A percentile compares a stretch with the other conserved stretches of the same genome.
These are phyloP conservation scores for Talaromyces proteolyticus DNA, from an alignment of 495 filamentous ascomycete genomes.

Conservation along the genomic window DNA sequence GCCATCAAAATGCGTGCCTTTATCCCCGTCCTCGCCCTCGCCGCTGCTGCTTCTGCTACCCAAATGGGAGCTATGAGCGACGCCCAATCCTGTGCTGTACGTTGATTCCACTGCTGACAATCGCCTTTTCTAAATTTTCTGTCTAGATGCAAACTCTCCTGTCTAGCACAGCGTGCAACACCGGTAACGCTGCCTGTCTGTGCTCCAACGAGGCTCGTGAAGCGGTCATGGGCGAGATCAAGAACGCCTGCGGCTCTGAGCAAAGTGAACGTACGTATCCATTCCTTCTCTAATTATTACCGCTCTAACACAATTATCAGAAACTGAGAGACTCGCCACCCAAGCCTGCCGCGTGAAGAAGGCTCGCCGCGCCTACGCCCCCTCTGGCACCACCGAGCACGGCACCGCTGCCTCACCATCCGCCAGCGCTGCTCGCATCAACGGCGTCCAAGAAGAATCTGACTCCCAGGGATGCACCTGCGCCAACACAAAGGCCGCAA, in stretches of 20 bases:
- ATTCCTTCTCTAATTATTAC: neutral
- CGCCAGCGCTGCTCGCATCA: neutral
- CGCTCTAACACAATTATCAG: neutral
- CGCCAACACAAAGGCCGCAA: neutral
- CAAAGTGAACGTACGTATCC: slow-evolving; percentile 1
- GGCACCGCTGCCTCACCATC: neutral
- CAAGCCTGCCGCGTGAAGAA: slow-evolving; percentile 2
- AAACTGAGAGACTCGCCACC: neutral
- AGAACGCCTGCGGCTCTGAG: slow-evolving; percentile 1
- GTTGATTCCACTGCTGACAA: neutral
- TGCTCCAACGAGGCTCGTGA: slow-evolving; percentile 4
- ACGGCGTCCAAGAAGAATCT: slow-evolving; percentile 1
- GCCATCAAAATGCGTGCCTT: slow-evolving; percentile 9
- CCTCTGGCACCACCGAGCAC: slow-evolving; percentile 2
- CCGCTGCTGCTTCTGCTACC: slow-evolving; percentile 9
- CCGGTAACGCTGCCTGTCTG: slow-evolving; percentile 5
- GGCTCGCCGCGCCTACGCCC: slow-evolving; percentile 1
- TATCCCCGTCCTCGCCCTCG: slow-evolving; percentile 10
- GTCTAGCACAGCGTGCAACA: slow-evolving; percentile 4
- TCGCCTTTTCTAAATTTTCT: neutral
- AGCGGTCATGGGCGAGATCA: slow-evolving; percentile 4
- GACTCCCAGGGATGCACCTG: neutral
- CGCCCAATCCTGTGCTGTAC: slow-evolving; percentile 5
- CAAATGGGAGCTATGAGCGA: slow-evolving; percentile 1
- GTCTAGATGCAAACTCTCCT: slow-evolving; percentile 2